A percentile compares a stretch with the other conserved stretches of the same genome.
phyloP scores from a whole-genome alignment of 1,139 yeast species.

The Geotrichum siamense region DNA sequence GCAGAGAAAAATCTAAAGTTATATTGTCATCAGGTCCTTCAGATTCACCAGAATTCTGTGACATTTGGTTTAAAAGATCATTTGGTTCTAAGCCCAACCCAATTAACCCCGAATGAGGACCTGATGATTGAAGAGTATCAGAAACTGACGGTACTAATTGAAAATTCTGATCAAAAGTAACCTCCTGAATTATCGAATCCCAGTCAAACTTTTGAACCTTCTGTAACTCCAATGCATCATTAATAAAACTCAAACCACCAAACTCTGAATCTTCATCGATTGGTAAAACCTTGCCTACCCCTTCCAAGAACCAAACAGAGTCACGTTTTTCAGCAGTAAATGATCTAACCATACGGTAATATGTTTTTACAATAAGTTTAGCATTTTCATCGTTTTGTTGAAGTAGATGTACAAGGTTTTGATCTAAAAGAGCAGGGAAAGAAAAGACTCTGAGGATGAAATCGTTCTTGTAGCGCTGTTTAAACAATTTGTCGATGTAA shows the following conservation, averaged over 20 bases:
- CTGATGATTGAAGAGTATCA: neutral
- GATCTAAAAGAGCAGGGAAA: slow-evolving; percentile 85
- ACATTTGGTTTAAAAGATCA: neutral
- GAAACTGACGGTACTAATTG: neutral
- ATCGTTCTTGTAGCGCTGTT: slow-evolving; percentile 73
- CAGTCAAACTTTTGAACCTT: slow-evolving; percentile 1
- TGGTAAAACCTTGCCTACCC: slow-evolving; percentile 70
- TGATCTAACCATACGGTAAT: slow-evolving; percentile 70
- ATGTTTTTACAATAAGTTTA: slow-evolving; percentile 82
- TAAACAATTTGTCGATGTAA: slow-evolving; percentile 71
- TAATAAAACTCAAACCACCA: slow-evolving; percentile 36
- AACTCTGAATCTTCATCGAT: slow-evolving; percentile 35
- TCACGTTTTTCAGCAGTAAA: slow-evolving; percentile 85
- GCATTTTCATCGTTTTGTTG: slow-evolving; percentile 83
- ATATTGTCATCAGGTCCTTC: neutral
- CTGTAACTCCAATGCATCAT: slow-evolving; percentile 27
- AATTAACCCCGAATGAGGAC: neutral
- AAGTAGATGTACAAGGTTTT: slow-evolving; percentile 61
- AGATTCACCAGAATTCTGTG: neutral
- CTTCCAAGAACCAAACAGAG: slow-evolving; percentile 89
- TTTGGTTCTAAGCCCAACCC: neutral
- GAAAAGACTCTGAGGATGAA: slow-evolving; percentile 84
- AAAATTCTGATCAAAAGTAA: neutral
- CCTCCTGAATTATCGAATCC: neutral
- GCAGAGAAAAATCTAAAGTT: neutral